Conservation (phyloP, 164 flowering plant genomes). For the Stephania cephalantha region DNA sequence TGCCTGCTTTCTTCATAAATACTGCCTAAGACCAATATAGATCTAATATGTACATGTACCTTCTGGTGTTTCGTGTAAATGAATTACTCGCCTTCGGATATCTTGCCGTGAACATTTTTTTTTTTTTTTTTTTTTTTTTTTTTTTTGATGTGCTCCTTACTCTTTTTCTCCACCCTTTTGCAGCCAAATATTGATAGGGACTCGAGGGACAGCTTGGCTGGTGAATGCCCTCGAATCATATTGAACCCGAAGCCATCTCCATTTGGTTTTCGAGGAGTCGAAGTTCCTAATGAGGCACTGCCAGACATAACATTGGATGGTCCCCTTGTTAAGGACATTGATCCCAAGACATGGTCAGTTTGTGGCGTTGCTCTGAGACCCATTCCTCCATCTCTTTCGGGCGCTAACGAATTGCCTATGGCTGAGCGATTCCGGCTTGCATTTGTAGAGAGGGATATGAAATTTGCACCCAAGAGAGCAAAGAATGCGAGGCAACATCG, state of each 20-base stretch:
- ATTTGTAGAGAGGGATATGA: conserved; percentile 70
- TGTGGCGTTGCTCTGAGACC: conserved; percentile 21
- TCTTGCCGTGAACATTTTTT: too few species aligned
- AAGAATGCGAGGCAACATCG: conserved; percentile 85
- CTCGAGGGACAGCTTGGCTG: conserved; percentile 43
- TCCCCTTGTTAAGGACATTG: conserved; percentile 49
- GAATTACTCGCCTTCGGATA: too few species aligned
- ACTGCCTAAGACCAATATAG: too few species aligned
- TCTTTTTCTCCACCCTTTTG: conserved; percentile 13
- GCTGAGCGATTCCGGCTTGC: conserved; percentile 95
- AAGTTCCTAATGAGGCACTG: conserved; percentile 63
- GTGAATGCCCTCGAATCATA: conserved; percentile 75
- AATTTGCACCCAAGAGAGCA: conserved; percentile 84
- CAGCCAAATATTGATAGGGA: conserved; percentile 80
- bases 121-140: too few species aligned
- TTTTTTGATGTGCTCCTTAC: background rate
- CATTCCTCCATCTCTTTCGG: conserved; percentile 16
- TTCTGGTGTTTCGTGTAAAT: too few species aligned
- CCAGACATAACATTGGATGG: conserved; percentile 49
- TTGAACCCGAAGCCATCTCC: conserved; percentile 78
- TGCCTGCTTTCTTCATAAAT: too few species aligned
- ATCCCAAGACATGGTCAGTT: conserved; percentile 69
- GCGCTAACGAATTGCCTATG: conserved; percentile 42
- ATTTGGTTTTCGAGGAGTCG: conserved; percentile 42
- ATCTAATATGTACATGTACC: too few species aligned